phyloP scores from a whole-genome alignment of 345 rosid genomes.

The Ceriops tagal region DNA sequence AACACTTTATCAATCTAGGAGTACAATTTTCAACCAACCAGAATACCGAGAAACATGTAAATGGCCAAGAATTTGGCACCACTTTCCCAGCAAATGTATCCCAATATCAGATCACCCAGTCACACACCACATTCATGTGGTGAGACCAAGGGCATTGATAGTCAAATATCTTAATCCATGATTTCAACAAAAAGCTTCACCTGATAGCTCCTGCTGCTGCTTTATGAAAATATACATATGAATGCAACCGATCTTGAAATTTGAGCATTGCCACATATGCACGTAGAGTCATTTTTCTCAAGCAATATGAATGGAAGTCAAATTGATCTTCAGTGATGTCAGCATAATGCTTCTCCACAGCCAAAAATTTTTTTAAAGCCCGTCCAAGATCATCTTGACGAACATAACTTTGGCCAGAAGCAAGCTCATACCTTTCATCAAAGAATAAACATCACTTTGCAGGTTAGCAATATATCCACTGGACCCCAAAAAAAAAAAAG shows the following conservation, averaged over 20 bases:
- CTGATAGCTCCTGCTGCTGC: constrained; percentile 95
- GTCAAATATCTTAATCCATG: not conserved
- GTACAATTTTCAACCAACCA: not conserved
- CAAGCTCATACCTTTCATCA: constrained; percentile 88
- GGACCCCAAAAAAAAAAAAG: not conserved
- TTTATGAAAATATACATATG: constrained; percentile 89
- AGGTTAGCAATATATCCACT: constrained; percentile 14
- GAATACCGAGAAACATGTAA: not conserved
- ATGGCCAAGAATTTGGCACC: not conserved
- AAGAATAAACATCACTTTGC: constrained; percentile 14
- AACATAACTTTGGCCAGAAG: constrained; percentile 92
- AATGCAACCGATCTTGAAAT: constrained; percentile 93
- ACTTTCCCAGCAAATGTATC: not conserved
- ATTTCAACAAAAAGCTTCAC: constrained; percentile 26
- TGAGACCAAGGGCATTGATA: not conserved
- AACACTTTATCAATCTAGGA: not conserved
- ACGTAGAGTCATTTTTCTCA: constrained; percentile 95
- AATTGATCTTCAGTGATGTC: constrained; percentile 98
- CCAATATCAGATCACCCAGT: too few species aligned
- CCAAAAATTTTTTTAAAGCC: constrained; percentile 85
- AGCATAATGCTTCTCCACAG: constrained; percentile 98
- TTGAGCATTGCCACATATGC: constrained; percentile 97
- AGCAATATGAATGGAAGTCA: constrained; percentile 98
- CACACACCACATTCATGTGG: not conserved
- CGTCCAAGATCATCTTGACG: constrained; percentile 97